These are phyloP conservation scores for Entomortierella beljakovae DNA, from an alignment of 192 early-diverging fungal species.

Conservation along the genomic window DNA sequence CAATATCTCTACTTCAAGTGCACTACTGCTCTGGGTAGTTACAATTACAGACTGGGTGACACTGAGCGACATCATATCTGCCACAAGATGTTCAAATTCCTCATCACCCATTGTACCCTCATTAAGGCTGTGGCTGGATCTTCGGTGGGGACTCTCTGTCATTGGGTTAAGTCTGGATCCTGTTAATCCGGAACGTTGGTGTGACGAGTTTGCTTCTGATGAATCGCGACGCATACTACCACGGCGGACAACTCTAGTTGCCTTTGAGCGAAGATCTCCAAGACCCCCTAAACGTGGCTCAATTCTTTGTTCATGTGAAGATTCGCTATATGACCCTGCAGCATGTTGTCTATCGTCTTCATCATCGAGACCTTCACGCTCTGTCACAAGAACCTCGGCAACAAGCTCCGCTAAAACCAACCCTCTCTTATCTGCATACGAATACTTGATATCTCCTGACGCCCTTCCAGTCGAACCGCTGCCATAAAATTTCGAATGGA, in stretches of 20 bases:
- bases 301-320: background rate
- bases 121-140: conserved; percentile 35
- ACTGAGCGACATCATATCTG: conserved; percentile 48
- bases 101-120: conserved; percentile 38
- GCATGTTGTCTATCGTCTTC: conserved; percentile 6
- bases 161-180: conserved; percentile 33
- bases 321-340: background rate
- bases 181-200: background rate
- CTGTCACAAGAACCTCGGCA: conserved; percentile 46
- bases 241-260: conserved; percentile 39
- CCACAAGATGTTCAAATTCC: conserved; percentile 39
- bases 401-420: conserved; percentile 40
- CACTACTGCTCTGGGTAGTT: conserved; percentile 19
- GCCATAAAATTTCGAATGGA: conserved; percentile 21
- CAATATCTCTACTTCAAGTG: conserved; percentile 31
- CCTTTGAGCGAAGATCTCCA: conserved; percentile 43
- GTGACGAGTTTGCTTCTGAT: conserved; percentile 16
- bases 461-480: background rate
- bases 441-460: conserved; percentile 16
- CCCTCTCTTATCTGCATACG: conserved; percentile 44
- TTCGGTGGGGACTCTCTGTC: conserved; percentile 22
- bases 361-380: conserved; percentile 23
- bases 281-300: conserved; percentile 44
- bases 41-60: conserved; percentile 35
- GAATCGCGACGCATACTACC: conserved; percentile 51